Evolutionary conservation across 2,329 filamentous ascomycete genomes (phyloP).

Genomic region (Nemania sp.): DNA sequence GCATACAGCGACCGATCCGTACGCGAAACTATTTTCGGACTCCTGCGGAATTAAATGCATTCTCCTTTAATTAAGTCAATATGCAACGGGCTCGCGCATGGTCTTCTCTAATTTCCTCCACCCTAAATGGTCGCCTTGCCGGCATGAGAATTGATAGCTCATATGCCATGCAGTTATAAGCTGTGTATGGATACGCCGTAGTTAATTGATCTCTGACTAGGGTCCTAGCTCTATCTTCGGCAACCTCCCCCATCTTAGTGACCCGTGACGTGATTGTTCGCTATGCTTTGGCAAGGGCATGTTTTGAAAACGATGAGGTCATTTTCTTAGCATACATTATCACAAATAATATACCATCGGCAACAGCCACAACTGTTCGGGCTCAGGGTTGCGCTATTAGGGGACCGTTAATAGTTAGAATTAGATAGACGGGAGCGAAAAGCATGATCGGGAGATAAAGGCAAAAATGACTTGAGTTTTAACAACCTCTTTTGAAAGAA

Average conservation of each 20-base stretch:
- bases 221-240: background rate
- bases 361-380: too few species aligned
- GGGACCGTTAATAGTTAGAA: too few species aligned
- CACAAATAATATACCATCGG: too few species aligned
- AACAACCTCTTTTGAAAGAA: too few species aligned
- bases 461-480: too few species aligned
- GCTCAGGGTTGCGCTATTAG: too few species aligned
- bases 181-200: background rate
- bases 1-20: background rate
- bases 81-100: conserved; percentile 7
- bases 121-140: conserved; percentile 10
- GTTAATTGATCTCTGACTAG: background rate
- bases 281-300: too few species aligned
- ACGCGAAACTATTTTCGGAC: too few species aligned
- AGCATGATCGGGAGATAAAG: too few species aligned
- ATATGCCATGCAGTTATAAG: background rate
- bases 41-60: conserved; percentile 10
- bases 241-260: background rate
- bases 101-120: conserved; percentile 14
- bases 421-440: too few species aligned
- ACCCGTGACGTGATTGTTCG: background rate
- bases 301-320: too few species aligned
- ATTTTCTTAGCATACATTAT: too few species aligned
- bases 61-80: conserved; percentile 10
- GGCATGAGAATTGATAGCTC: conserved; percentile 5